Percentiles rank a stretch among this genome's conserved stretches.
Conservation (phyloP, 306 rosid genomes). For the Macrotyloma uniflorum region DNA sequence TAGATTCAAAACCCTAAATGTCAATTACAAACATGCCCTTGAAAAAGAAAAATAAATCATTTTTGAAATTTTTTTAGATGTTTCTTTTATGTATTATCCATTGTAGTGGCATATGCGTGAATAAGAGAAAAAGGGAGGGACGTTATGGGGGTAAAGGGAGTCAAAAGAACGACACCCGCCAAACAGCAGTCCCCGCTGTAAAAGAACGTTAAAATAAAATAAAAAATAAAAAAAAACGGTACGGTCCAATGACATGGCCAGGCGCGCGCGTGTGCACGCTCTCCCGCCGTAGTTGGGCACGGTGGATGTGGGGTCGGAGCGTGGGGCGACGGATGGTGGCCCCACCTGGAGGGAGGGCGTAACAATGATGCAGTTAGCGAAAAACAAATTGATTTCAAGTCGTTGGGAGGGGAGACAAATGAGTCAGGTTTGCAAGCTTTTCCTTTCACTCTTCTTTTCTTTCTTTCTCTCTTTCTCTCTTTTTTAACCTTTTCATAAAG, state of each 20-base stretch:
- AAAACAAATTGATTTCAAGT: slow-evolving; percentile 44
- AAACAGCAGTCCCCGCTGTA: slow-evolving; percentile 46
- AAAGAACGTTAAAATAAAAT: slow-evolving; percentile 27
- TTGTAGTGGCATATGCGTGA: slow-evolving; percentile 32
- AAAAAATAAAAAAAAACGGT: not conserved
- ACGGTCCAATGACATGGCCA: not conserved
- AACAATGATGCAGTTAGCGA: slow-evolving; percentile 40
- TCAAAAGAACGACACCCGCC: slow-evolving; percentile 56
- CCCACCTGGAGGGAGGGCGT: slow-evolving; percentile 19
- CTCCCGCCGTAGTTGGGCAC: not conserved
- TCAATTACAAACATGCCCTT: too few species aligned
- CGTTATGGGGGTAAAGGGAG: not conserved
- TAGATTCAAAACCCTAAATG: too few species aligned
- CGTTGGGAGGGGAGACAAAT: slow-evolving; percentile 65
- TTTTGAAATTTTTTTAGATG: not conserved
- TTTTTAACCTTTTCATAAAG: slow-evolving; percentile 57
- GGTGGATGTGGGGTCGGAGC: slow-evolving; percentile 56
- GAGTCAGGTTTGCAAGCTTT: slow-evolving; percentile 50
- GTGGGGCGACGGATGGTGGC: slow-evolving; percentile 37
- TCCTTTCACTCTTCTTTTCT: not conserved
- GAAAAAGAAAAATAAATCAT: too few species aligned
- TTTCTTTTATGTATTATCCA: not conserved
- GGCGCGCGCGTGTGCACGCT: slow-evolving; percentile 27
- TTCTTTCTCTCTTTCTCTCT: not conserved
- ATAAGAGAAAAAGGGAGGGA: slow-evolving; percentile 3